Conservation (phyloP, 1,284 basidiomycete genomes). For the Cryptococcus sp. region DNA sequence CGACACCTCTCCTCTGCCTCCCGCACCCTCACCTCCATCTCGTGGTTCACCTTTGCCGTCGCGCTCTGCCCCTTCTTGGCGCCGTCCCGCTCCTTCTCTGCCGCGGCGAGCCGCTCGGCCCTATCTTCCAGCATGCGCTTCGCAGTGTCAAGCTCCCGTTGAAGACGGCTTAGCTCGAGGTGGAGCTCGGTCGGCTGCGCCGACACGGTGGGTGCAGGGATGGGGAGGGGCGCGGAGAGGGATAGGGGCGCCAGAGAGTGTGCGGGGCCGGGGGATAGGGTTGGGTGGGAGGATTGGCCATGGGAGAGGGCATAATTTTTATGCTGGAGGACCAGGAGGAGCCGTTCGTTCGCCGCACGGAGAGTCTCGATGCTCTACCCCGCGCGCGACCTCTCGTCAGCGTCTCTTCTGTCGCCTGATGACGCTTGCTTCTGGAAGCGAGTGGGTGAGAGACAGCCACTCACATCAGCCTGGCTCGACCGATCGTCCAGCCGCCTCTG, state of each 20-base stretch:
- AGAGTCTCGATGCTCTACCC: no score
- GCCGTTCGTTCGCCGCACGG: neutral
- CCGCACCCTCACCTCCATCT: slow-evolving; percentile 5
- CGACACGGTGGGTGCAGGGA: no score
- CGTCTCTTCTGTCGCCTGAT: no score
- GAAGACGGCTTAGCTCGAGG: neutral
- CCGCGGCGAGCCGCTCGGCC: neutral
- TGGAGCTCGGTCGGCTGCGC: no score
- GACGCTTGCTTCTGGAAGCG: no score
- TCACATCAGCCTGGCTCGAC: no score
- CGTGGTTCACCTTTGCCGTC: slow-evolving; percentile 16
- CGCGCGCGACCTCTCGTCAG: no score
- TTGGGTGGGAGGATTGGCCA: neutral
- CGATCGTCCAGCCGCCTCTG: no score
- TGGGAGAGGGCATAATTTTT: neutral
- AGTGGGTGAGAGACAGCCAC: no score
- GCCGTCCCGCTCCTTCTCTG: slow-evolving; percentile 8
- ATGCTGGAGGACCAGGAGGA: neutral
- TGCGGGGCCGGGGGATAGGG: no score
- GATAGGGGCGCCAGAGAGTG: no score
- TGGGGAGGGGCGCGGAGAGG: no score
- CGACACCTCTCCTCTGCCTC: slow-evolving; percentile 2
- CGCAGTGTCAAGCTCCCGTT: neutral
- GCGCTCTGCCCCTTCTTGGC: slow-evolving; percentile 20
- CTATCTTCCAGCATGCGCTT: slow-evolving; percentile 3